phyloP scores from a whole-genome alignment of 345 rosid genomes.

The Kernera saxatilis region DNA sequence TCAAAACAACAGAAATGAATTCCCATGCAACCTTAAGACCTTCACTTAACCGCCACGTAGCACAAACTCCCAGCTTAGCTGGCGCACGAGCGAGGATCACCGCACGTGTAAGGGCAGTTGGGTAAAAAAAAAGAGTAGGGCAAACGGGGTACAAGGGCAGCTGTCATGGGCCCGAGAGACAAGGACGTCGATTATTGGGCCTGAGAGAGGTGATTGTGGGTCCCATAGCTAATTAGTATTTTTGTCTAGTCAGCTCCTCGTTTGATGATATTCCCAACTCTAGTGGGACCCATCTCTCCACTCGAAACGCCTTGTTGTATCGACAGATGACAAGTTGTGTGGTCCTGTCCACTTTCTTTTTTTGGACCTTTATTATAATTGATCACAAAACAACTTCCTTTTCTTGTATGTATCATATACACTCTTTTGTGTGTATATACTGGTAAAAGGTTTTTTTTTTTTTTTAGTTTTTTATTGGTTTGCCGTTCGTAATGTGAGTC shows the following conservation, averaged over 20 bases:
- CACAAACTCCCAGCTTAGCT: constrained; percentile 8
- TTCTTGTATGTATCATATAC: neutral
- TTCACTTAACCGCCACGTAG: constrained; percentile 18
- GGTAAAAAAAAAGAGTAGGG: neutral
- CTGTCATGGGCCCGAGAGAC: constrained; percentile 43
- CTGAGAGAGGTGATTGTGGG: constrained; percentile 30
- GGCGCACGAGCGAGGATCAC: constrained; percentile 17
- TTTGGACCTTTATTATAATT: constrained; percentile 27
- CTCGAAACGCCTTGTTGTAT: constrained; percentile 19
- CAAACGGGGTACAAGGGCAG: constrained; percentile 32
- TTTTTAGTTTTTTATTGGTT: constrained; percentile 1
- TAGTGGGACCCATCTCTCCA: constrained; percentile 9
- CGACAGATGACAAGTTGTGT: constrained; percentile 33
- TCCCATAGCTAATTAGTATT: constrained; percentile 17
- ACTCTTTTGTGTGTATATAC: neutral
- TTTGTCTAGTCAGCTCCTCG: constrained; percentile 42
- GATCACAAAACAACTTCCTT: neutral
- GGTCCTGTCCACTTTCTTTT: constrained; percentile 15
- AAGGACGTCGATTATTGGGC: constrained; percentile 37
- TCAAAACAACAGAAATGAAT: neutral
- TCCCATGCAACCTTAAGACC: constrained; percentile 1
- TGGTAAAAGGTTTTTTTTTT: neutral
- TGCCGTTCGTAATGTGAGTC: constrained; percentile 20
- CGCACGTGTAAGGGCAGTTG: constrained; percentile 17
- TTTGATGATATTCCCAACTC: constrained; percentile 23